Evolutionary conservation across 1,139 yeast species (phyloP).

Genomic region (Lodderomyces beijingensis): DNA sequence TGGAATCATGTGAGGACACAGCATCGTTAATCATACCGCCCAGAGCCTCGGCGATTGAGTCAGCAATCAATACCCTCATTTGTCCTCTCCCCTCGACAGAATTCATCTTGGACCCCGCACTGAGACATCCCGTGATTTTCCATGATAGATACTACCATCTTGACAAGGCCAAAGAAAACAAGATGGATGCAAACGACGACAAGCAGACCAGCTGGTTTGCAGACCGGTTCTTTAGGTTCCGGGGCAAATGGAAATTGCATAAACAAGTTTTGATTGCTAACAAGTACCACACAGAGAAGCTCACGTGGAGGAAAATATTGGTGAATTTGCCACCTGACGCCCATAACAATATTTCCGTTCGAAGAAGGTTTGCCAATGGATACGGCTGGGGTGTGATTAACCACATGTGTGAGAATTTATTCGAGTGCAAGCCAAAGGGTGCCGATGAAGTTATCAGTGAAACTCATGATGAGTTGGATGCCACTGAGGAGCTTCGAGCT

Average conservation of each 20-base stretch:
- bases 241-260: conserved; percentile 42
- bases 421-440: conserved; percentile 5
- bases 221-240: conserved; percentile 14
- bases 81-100: conserved; percentile 39
- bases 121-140: conserved; percentile 55
- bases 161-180: conserved; percentile 52
- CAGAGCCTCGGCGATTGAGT: conserved; percentile 42
- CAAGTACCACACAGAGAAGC: conserved; percentile 66
- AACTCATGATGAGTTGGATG: background rate
- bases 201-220: conserved; percentile 8
- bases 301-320: conserved; percentile 88
- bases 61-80: conserved; percentile 38
- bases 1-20: conserved; percentile 10
- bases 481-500: no score
- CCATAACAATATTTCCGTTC: conserved; percentile 85
- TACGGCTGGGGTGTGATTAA: conserved; percentile 95
- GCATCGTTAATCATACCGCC: conserved; percentile 32
- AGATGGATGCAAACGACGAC: conserved; percentile 7
- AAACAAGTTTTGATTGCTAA: conserved; percentile 73
- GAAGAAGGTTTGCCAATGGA: conserved; percentile 87
- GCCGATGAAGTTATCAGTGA: no score
- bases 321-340: conserved; percentile 91
- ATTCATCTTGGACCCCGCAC: conserved; percentile 32
- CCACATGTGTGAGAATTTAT: conserved; percentile 21
- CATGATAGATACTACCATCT: conserved; percentile 79